Base-by-base conservation (phyloP, 176 grass and related monocot species). In the Typha latifolia region DNA sequence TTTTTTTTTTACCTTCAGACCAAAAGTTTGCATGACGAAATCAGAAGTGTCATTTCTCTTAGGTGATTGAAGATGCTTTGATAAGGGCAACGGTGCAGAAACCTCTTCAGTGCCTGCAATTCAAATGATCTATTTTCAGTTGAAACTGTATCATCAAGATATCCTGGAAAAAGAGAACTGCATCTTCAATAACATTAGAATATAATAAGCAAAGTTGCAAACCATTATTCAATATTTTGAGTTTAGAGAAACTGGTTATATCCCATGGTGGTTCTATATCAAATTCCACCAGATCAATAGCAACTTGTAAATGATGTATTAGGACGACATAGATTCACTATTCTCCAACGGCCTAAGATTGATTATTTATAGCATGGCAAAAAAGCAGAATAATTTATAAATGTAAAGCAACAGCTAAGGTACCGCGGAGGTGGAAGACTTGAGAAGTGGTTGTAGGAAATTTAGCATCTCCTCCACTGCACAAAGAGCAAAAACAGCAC, bases 381-480 rank as follows among this genome's bases (percentile, higher is more conserved):
- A 57, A 57, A 3, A n/a, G n/a, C 53, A 21, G 18, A 19, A 59
- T 19, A 21, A 59, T 9, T 59, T 10, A 59, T 14, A 72, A 78
- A 82, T 11, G 16, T n/a, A 26, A 48, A 57, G 23, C 63, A 34
- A 9, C 76, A 63, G 37, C 19, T 19, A 76, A 74, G 29, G 21
- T 93, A 99, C 86, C 76, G 2, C 67, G 69, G 86, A 86, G 78
- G 27, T 85, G 86, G 65, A 83, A 79, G 21, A 69, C 77, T 69
- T 79, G 82, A 61, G 89, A 79, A 62, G 79, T 50, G 71, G 79
- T 68, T 71, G 83, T 99, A 65, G 62, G 74, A 51, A 47, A 69
- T 78, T 80, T 93, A 64, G 63, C 64, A 79, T 90, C 89, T 77
- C 69, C 81, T 26, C 29, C 65, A 72, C 89, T 93, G 89, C 68